Conservation (phyloP, 768 basidiomycete species). For the Tricholoma terreum region DNA sequence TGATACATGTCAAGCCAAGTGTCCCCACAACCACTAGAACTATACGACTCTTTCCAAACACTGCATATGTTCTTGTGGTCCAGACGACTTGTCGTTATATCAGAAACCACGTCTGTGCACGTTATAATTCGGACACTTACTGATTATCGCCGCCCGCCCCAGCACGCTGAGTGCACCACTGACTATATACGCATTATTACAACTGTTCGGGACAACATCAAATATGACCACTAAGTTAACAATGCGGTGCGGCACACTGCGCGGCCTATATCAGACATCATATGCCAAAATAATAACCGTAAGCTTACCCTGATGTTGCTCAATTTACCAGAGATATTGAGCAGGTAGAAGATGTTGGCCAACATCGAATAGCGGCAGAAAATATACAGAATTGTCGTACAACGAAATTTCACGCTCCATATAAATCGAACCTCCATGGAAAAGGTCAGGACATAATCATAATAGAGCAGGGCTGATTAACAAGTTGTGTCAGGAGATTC, state of each 20-base stretch:
- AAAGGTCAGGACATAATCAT: slow-evolving; percentile 27
- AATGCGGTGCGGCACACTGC: too few relatives aligned
- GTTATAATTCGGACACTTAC: too few relatives aligned
- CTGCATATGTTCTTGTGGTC: slow-evolving; percentile 14
- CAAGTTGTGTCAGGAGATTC: not conserved
- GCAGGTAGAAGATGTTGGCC: slow-evolving; percentile 26
- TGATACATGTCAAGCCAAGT: slow-evolving; percentile 16
- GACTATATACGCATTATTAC: slow-evolving; percentile 25
- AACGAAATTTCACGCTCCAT: slow-evolving; percentile 23
- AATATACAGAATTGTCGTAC: slow-evolving; percentile 26
- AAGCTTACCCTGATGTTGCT: not conserved
- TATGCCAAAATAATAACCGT: too few relatives aligned
- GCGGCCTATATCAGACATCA: too few relatives aligned
- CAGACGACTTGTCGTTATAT: slow-evolving; percentile 7
- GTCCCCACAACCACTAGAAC: slow-evolving; percentile 9
- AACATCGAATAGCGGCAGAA: slow-evolving; percentile 26
- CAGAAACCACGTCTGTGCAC: too few relatives aligned
- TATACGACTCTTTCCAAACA: slow-evolving; percentile 12
- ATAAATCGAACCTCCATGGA: slow-evolving; percentile 22
- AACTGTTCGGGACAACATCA: too few relatives aligned
- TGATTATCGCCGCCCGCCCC: slow-evolving; percentile 25
- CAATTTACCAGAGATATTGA: slow-evolving; percentile 19
- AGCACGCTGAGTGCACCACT: slow-evolving; percentile 27
- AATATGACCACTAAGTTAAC: too few relatives aligned
- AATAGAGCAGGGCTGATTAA: slow-evolving; percentile 21